Base-by-base conservation (phyloP, 441 rosid species). In the Biscutella laevigata region DNA sequence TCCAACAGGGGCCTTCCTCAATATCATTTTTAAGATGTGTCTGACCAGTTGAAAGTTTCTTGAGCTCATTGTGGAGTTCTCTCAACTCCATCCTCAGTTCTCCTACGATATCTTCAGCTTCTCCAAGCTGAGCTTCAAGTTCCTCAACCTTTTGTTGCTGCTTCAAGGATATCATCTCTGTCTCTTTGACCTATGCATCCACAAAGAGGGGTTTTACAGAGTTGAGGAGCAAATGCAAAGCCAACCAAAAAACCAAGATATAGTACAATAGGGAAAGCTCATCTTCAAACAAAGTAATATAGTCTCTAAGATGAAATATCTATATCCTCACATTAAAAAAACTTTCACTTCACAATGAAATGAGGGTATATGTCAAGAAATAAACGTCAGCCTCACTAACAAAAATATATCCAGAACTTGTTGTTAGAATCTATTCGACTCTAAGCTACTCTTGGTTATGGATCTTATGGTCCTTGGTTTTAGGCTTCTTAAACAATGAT, bases 51-150 rank as follows among this genome's bases (percentile, higher is more conserved):
- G 59, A 56, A 44, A 63, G 60, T 70, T 48, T 81, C 56, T 79
- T 85, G 66, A 82, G 70, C 75, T 79, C 86, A 50, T 77, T 77
- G 43, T 70, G 91, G 29, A 77, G 62, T 74, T 71, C 79, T 60
- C 77, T 76, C 73, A 87, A 71, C 70, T 84, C 96, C 57, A 75
- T 62, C 67, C 88, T 78, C 32, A 90, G 85, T 61, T 87, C 98
- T 66, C 79, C 83, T 26, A 87, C 96, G 43, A 81, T 81, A 68
- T 78, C 94, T 76, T 87, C 88, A 67, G 96, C 90, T 76, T 84
- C 98, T 59, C 86, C 83, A 45, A 91, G 84, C 63, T 76, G 96
- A 61, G 94, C 86, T 74, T 91, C 95, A 43, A 90, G 90, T 68
- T 79, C 98, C 28, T 78, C 88, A 54, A 91, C 76, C 73, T 71